Conservation (phyloP, 1,284 basidiomycete species). For the Cystobasidiaceae sp. region DNA sequence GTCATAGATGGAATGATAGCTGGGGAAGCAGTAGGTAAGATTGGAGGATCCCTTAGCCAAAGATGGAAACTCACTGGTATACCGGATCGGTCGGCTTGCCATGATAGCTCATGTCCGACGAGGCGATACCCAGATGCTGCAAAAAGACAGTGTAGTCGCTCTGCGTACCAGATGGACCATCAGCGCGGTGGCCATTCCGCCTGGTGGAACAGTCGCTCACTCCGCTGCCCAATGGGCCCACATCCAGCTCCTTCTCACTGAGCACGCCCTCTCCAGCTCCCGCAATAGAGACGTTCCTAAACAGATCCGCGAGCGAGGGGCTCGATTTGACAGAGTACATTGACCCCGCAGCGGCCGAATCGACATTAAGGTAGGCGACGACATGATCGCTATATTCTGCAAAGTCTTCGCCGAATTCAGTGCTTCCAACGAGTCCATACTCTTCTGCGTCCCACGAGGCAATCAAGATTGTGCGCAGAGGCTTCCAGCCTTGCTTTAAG, state of each 20-base stretch:
- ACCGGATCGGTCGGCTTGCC: slow-evolving; percentile 55
- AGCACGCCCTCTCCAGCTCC: slow-evolving; percentile 4
- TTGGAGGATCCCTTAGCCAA: background rate
- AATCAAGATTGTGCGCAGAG: slow-evolving; percentile 77
- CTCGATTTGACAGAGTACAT: slow-evolving; percentile 57
- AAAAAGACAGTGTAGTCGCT: slow-evolving; percentile 71
- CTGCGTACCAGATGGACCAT: slow-evolving; percentile 5
- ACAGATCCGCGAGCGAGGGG: slow-evolving; percentile 71
- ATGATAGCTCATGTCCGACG: slow-evolving; percentile 45
- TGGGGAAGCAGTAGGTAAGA: slow-evolving; percentile 52
- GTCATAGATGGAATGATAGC: slow-evolving; percentile 67
- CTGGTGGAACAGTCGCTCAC: slow-evolving; percentile 47
- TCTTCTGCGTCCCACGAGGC: slow-evolving; percentile 79
- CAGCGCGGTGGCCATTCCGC: slow-evolving; percentile 9
- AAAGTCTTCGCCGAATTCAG: slow-evolving; percentile 50
- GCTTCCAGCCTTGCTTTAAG: slow-evolving; percentile 73
- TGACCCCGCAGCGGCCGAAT: slow-evolving; percentile 64
- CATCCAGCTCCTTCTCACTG: slow-evolving; percentile 31
- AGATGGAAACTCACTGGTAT: slow-evolving; percentile 53
- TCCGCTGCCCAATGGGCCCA: slow-evolving; percentile 31
- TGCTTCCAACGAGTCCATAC: slow-evolving; percentile 52
- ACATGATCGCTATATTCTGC: slow-evolving; percentile 46
- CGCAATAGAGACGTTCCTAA: slow-evolving; percentile 58
- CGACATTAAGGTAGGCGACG: slow-evolving; percentile 83
- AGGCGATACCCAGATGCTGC: slow-evolving; percentile 50